Conservation (phyloP, 768 basidiomycete species). For the Trametes cubensis region DNA sequence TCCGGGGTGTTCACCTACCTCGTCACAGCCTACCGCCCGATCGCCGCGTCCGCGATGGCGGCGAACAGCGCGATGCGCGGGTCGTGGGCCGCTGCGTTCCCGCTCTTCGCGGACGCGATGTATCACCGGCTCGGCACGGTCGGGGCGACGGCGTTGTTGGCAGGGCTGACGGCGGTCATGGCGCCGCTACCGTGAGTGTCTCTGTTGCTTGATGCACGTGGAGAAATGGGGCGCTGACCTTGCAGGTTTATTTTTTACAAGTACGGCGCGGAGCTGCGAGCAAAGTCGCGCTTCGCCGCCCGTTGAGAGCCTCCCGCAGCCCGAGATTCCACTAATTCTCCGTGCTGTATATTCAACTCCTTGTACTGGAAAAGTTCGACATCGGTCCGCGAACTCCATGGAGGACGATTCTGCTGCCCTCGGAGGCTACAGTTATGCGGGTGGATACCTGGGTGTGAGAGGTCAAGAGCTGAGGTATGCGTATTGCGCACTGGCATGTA, state of each 20-base stretch:
- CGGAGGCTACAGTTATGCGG: too few species aligned
- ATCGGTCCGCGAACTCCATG: too few species aligned
- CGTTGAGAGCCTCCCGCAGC: slow-evolving; percentile 16
- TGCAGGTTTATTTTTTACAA: slow-evolving; percentile 50
- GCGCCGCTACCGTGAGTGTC: slow-evolving; percentile 60
- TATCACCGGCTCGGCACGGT: slow-evolving; percentile 61
- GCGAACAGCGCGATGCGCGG: slow-evolving; percentile 60
- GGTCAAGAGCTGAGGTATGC: too few species aligned
- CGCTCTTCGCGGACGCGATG: slow-evolving; percentile 55
- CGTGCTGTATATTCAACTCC: too few species aligned
- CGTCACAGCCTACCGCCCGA: slow-evolving; percentile 52
- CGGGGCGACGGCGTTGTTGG: slow-evolving; percentile 72
- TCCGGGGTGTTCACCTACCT: slow-evolving; percentile 67
- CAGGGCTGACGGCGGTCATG: slow-evolving; percentile 64
- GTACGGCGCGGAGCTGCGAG: slow-evolving; percentile 48
- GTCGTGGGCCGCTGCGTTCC: slow-evolving; percentile 53
- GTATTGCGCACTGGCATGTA: too few species aligned
- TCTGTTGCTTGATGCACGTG: background rate
- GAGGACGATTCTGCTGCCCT: too few species aligned
- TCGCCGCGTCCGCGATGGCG: slow-evolving; percentile 64
- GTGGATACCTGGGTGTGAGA: too few species aligned
- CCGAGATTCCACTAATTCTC: too few species aligned
- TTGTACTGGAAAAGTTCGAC: too few species aligned
- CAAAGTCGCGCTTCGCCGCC: slow-evolving; percentile 45
- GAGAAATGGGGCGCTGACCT: background rate